Conservation (phyloP, 2,329 filamentous ascomycete species). For the Pseudocercospora eumusae region DNA sequence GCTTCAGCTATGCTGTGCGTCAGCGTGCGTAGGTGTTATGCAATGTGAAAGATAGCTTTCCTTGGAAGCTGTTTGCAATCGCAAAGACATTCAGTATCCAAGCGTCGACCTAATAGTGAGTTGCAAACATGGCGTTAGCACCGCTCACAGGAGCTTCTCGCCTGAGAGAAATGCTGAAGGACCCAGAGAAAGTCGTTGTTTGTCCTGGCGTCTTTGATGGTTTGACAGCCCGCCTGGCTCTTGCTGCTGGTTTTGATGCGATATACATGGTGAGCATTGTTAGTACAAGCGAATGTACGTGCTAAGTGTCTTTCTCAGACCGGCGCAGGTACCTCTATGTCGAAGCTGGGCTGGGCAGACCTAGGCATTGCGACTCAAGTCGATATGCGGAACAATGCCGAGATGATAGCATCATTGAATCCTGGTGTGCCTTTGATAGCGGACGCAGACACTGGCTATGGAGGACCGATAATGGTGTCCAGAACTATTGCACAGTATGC, state of each 20-base stretch:
- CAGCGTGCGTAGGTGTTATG: neutral
- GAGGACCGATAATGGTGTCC: slow-evolving; percentile 52
- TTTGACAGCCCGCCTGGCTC: slow-evolving; percentile 37
- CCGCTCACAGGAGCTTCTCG: slow-evolving; percentile 9
- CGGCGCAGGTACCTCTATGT: slow-evolving; percentile 30
- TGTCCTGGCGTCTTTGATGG: slow-evolving; percentile 67
- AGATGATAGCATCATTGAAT: slow-evolving; percentile 30
- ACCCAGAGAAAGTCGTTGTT: slow-evolving; percentile 48
- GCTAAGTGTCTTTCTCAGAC: slow-evolving; percentile 20
- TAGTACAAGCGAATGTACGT: neutral
- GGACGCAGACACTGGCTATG: slow-evolving; percentile 33
- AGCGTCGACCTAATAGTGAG: neutral
- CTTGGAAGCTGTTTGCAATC: neutral
- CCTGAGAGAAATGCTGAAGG: slow-evolving; percentile 21
- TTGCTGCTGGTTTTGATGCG: slow-evolving; percentile 20
- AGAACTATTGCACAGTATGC: slow-evolving; percentile 53
- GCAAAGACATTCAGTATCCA: neutral
- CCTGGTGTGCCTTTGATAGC: slow-evolving; percentile 27
- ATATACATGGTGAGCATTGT: slow-evolving; percentile 51
- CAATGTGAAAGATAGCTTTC: neutral
- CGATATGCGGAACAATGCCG: slow-evolving; percentile 29
- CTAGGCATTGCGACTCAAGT: slow-evolving; percentile 26
- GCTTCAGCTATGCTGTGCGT: neutral
- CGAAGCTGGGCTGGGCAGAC: slow-evolving; percentile 27
- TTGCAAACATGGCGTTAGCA: slow-evolving; percentile 6